Evolutionary conservation across 2,329 filamentous ascomycete genomes (phyloP).

Genomic region (Macrophomina pseudophaseolina): DNA sequence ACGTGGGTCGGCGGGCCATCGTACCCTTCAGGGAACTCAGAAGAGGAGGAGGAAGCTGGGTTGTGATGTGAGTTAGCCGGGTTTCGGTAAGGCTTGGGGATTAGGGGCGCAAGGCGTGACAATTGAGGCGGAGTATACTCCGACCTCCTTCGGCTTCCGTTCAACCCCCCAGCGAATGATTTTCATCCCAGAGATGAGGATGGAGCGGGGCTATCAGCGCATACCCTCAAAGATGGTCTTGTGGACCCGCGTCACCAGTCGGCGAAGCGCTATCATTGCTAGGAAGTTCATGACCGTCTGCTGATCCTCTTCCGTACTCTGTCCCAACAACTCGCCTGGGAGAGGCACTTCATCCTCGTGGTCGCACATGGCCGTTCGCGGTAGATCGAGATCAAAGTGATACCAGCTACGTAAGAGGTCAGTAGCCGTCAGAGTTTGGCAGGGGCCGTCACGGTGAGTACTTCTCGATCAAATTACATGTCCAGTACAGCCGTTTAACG

Average conservation of each 20-base stretch:
- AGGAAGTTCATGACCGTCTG: constrained; percentile 63
- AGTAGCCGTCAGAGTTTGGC: background rate
- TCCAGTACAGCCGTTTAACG: constrained; percentile 62
- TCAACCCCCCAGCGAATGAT: constrained; percentile 4
- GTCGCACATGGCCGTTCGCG: constrained; percentile 60
- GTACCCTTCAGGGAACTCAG: constrained; percentile 38
- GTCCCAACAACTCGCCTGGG: constrained; percentile 58
- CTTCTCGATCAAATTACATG: constrained; percentile 62
- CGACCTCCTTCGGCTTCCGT: constrained; percentile 12
- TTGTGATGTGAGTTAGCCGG: constrained; percentile 10
- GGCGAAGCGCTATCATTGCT: constrained; percentile 63
- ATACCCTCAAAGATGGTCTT: constrained; percentile 58
- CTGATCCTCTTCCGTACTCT: constrained; percentile 46
- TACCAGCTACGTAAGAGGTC: constrained; percentile 50
- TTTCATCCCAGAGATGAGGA: background rate
- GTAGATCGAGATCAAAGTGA: constrained; percentile 64
- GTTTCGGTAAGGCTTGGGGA: background rate
- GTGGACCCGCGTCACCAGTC: constrained; percentile 60
- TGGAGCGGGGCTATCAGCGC: constrained; percentile 29
- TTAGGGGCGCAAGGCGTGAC: background rate
- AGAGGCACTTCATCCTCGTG: constrained; percentile 61
- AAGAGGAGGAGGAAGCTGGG: constrained; percentile 24
- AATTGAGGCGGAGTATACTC: constrained; percentile 27
- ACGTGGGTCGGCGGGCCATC: constrained; percentile 47
- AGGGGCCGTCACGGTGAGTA: constrained; percentile 35